Evolutionary conservation across 2,329 filamentous ascomycete genomes (phyloP), one percentile per base, ranked within the genome.

Genomic region (Thelonectria discophora): DNA sequence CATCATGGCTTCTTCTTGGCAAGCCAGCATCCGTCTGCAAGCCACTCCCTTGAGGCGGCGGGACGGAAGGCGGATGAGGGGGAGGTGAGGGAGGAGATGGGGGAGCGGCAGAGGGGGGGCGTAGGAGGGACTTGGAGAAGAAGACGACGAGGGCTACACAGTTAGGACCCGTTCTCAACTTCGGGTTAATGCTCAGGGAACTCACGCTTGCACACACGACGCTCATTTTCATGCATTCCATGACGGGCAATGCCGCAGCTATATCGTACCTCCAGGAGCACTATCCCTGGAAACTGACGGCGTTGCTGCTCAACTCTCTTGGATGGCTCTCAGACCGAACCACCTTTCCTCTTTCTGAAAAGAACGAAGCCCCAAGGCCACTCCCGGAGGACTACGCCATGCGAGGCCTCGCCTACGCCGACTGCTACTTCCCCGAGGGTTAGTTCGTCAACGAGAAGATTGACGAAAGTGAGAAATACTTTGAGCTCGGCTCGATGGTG

Each of bases 1-100:
- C 90, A 94, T 58, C 90, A 94, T 60, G 92, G 94, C 63, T 94
- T 94, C 70, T 94, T 97, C 60, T 80, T 97, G 1, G 94, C 94
- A 0, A 91, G 88, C 0, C 93, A 97, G 67, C 93, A 98, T 71
- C 94, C 93, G 0, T 90, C 89, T 0, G 92, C 93, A 0, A 91
- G 84, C 21, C 82, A n/a, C 83, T 0, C 86, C 89, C 0, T 74
- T 98, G 0, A 83, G 86, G 3, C 81, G 86, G 0, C 76, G 97
- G 0, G 90, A 93, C 0, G 0, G 92, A 97, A 66, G n/a, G n/a
- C n/a, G n/a, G n/a, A n/a, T n/a, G n/a, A n/a, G n/a, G n/a, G n/a
- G n/a, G n/a, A n/a, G n/a, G n/a, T n/a, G n/a, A n/a, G n/a, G n/a
- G n/a, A n/a, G n/a, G n/a, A n/a, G n/a, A n/a, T n/a, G n/a, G n/a